A percentile compares a stretch with the other conserved stretches of the same genome.
Conservation (phyloP, 1,139 yeast genomes). For the Candida mesenterica region DNA sequence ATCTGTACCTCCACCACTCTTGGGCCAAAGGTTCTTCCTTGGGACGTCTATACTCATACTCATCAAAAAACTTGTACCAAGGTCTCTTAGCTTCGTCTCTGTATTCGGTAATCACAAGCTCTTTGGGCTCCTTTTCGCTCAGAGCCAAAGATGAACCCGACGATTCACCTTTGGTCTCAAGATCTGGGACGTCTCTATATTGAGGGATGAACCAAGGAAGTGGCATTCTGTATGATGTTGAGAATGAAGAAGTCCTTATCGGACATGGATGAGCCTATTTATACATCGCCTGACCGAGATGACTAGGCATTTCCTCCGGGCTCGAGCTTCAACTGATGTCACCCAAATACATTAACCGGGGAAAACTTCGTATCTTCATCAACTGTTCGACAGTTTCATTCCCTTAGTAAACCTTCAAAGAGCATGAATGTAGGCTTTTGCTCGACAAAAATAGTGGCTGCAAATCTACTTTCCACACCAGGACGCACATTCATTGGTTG, state of each 20-base stretch:
- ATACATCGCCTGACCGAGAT: neutral
- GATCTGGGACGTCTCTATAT: constrained; percentile 16
- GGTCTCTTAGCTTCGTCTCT: constrained; percentile 31
- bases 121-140: constrained; percentile 1
- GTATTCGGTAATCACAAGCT: constrained; percentile 21
- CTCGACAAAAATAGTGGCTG: constrained; percentile 1
- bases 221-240: constrained; percentile 2
- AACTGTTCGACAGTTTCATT: neutral
- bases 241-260: too few relatives aligned
- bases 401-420: too few relatives aligned
- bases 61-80: constrained; percentile 33
- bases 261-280: neutral
- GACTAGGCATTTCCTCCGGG: neutral
- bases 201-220: constrained; percentile 25
- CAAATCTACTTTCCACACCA: neutral
- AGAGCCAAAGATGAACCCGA: neutral
- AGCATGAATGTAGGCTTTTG: too few relatives aligned
- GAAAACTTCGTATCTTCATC: neutral
- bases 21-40: constrained; percentile 14
- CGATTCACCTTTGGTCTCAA: constrained; percentile 5
- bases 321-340: too few relatives aligned
- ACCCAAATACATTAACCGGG: neutral
- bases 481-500: neutral
- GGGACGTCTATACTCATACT: constrained; percentile 27
- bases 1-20: constrained; percentile 21